Percentiles rank a stretch among this genome's conserved stretches.
These are phyloP conservation scores for Colletotrichum higginsianum DNA, from an alignment of 2,329 filamentous ascomycete genomes.

Conservation along the genomic window DNA sequence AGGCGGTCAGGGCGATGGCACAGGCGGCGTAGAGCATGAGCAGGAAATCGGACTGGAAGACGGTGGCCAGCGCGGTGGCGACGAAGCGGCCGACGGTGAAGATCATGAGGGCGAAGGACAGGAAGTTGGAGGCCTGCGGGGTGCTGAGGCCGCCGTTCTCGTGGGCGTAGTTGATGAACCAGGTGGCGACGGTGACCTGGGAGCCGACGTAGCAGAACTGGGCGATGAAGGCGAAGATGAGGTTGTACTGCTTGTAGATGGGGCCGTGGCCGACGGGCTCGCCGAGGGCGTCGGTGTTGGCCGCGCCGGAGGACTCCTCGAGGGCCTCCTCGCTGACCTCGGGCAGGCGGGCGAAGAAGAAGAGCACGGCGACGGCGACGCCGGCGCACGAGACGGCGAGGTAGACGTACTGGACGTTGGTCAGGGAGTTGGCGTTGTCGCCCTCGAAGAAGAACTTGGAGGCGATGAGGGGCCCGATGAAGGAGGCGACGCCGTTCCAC, in stretches of 20 bases:
- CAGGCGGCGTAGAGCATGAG: conserved; percentile 55
- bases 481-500: conserved; percentile 68
- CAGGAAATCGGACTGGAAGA: conserved; percentile 57
- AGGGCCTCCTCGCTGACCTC: conserved; percentile 74
- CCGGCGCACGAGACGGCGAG: conserved; percentile 81
- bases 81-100: conserved; percentile 68
- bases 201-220: conserved; percentile 86
- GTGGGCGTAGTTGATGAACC: conserved; percentile 81
- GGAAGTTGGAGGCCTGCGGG: conserved; percentile 45
- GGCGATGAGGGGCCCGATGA: conserved; percentile 78
- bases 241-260: conserved; percentile 78
- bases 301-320: conserved; percentile 43
- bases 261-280: conserved; percentile 63
- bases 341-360: conserved; percentile 77
- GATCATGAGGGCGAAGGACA: conserved; percentile 55
- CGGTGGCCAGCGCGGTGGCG: conserved; percentile 64
- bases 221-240: conserved; percentile 84
- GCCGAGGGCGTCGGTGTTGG: conserved; percentile 43
- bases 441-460: conserved; percentile 79
- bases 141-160: conserved; percentile 66
- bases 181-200: conserved; percentile 75
- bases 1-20: conserved; percentile 57
- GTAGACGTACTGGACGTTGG: conserved; percentile 83
- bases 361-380: conserved; percentile 74
- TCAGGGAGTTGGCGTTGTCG: conserved; percentile 68